These are phyloP conservation scores for Daldinia decipiens DNA, from an alignment of 495 filamentous ascomycete genomes.

Conservation along the genomic window DNA sequence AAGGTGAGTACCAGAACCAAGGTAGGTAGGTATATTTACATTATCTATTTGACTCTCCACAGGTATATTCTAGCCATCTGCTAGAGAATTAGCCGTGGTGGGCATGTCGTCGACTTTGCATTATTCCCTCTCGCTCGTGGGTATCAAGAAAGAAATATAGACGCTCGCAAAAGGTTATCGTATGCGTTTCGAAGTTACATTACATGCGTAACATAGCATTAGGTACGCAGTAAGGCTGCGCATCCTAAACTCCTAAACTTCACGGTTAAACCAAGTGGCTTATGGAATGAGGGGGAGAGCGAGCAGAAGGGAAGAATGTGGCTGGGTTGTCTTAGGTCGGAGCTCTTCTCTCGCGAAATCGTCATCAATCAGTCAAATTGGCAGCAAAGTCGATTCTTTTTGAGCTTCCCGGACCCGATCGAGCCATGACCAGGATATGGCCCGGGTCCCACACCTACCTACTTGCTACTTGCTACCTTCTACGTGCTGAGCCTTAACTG, in stretches of 20 bases:
- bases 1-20: conserved; percentile 14
- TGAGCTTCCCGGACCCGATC: conserved; percentile 41
- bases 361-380: conserved; percentile 33
- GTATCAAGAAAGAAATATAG: neutral
- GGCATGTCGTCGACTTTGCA: neutral
- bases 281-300: conserved; percentile 22
- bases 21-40: conserved; percentile 11
- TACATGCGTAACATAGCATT: neutral
- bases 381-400: conserved; percentile 27
- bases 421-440: conserved; percentile 34
- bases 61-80: conserved; percentile 13
- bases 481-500: conserved; percentile 24
- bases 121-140: conserved; percentile 10
- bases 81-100: conserved; percentile 13
- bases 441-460: conserved; percentile 38
- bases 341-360: conserved; percentile 31
- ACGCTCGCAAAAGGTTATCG: neutral
- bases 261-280: conserved; percentile 42
- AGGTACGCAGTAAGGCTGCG: conserved; percentile 22
- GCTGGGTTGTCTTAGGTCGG: conserved; percentile 31
- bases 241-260: conserved; percentile 17
- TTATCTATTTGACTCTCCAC: conserved; percentile 16
- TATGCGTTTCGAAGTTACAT: neutral
- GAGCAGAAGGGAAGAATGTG: conserved; percentile 16
- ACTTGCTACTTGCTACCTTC: conserved; percentile 5